A percentile compares a stretch with the other conserved stretches of the same genome.
These are phyloP conservation scores for Skeletonema menzelii DNA, from an alignment of 108 stramenopile species.

Conservation along the genomic window DNA sequence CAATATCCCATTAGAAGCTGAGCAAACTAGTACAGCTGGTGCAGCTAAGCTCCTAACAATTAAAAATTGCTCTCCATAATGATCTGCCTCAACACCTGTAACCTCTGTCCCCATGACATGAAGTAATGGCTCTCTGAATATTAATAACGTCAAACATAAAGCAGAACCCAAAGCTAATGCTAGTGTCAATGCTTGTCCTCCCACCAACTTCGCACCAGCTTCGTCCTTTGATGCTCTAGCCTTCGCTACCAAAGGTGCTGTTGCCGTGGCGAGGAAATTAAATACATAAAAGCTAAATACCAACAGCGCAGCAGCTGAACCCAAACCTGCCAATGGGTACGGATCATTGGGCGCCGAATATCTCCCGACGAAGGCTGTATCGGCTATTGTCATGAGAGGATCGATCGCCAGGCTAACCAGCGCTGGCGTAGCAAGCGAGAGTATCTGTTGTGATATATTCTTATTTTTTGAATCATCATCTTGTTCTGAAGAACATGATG, in stretches of 20 bases:
- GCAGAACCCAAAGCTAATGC: conserved; percentile 55
- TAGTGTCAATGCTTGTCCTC: conserved; percentile 82
- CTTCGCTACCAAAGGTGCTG: conserved; percentile 76
- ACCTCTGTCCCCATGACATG: conserved; percentile 70
- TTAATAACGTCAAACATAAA: conserved; percentile 43
- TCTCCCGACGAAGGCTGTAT: conserved; percentile 85
- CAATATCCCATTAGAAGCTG: conserved; percentile 80
- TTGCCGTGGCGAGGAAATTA: conserved; percentile 83
- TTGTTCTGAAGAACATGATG: background rate
- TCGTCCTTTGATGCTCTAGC: conserved; percentile 58
- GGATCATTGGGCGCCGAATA: conserved; percentile 53
- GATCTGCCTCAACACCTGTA: conserved; percentile 63
- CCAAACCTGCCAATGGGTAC: conserved; percentile 78
- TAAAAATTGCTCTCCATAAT: conserved; percentile 70
- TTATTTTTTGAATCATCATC: background rate
- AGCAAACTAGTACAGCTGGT: conserved; percentile 77
- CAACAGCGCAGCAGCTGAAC: conserved; percentile 73
- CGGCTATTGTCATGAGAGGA: conserved; percentile 83
- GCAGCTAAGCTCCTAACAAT: conserved; percentile 69
- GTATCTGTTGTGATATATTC: conserved; percentile 41
- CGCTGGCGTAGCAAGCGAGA: conserved; percentile 75
- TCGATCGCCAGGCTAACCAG: conserved; percentile 75
- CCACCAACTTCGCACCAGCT: conserved; percentile 56
- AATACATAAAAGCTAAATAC: conserved; percentile 84
- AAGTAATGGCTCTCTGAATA: conserved; percentile 55